Evolutionary conservation across 331 rosid species (phyloP), one percentile per base, ranked within the genome.

Genomic region (Pyrus hybrid): DNA sequence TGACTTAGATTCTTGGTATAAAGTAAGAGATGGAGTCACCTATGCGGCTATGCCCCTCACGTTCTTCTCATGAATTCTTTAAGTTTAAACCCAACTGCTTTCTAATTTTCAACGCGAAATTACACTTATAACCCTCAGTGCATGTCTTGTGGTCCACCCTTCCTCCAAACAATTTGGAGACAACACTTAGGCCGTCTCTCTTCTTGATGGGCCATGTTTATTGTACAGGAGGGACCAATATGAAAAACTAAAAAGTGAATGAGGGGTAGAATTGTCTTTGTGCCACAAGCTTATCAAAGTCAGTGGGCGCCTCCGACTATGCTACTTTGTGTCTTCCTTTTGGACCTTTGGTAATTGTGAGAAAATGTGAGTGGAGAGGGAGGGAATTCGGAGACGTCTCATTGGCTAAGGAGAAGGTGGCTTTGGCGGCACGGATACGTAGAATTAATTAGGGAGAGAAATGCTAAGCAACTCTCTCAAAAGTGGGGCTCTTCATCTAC

Each of bases 201-300:
- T 9, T 11, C 2, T 5, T 2, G 12, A 6, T 8, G 41, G 49
- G 61, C 66, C 18, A 28, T n/a, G 58, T 8, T 20, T 60, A 61
- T 60, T 74, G 30, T 30, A 5, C 43, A 9, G 4, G 1, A 7
- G 29, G n/a, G 49, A 12, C 68, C 67, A 17, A 17, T 63, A 29
- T 6, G 45, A n/a, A 37, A 21, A 56, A 37, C 2, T 0, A 68
- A 25, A 6, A 14, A 25, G 4, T 0, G 1, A 43, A n/a, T 9
- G 2, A 23, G 75, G 86, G 94, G 25, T 13, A 78, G 3, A 69
- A 58, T 57, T 6, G 94, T 81, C 87, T 79, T 82, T 83, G 5
- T 7, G 13, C 2, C 1, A 17, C 26, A 22, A 80, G 74, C 91
- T 86, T 93, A 91, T 86, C 97, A 89, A 70, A 75, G 83, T 51